Evolutionary conservation across 345 rosid genomes (phyloP).

Genomic region (Microthlaspi erraticum): DNA sequence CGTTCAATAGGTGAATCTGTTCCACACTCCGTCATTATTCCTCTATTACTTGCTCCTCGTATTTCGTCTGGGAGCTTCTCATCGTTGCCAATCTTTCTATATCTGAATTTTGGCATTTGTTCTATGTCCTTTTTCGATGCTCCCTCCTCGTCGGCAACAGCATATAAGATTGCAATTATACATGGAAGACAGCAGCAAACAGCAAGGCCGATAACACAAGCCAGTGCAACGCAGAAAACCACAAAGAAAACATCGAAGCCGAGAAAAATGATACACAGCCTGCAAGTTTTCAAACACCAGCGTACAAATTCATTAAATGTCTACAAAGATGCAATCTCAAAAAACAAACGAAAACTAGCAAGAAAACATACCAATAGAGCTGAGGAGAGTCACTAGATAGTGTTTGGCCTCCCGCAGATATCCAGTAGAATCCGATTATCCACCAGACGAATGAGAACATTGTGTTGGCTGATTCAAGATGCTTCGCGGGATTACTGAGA

Average conservation of each 20-base stretch:
- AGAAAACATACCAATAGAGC: slow-evolving; percentile 79
- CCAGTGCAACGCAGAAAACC: slow-evolving; percentile 90
- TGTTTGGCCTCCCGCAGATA: slow-evolving; percentile 82
- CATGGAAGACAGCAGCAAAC: slow-evolving; percentile 99
- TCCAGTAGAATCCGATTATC: slow-evolving; percentile 96
- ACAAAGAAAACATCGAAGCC: slow-evolving; percentile 98
- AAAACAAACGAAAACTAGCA: neutral
- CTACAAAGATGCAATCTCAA: neutral
- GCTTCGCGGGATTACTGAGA: slow-evolving; percentile 68
- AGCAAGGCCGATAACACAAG: slow-evolving; percentile 91
- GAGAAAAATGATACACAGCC: slow-evolving; percentile 91
- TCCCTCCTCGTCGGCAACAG: slow-evolving; percentile 97
- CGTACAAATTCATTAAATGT: neutral
- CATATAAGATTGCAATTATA: slow-evolving; percentile 92
- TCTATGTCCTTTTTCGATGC: slow-evolving; percentile 90
- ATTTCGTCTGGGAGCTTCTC: slow-evolving; percentile 54
- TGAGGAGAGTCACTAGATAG: slow-evolving; percentile 67
- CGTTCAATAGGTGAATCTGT: slow-evolving; percentile 77
- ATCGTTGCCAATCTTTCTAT: slow-evolving; percentile 45
- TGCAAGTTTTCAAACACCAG: slow-evolving; percentile 49
- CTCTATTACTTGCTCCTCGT: slow-evolving; percentile 57
- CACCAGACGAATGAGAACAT: slow-evolving; percentile 96
- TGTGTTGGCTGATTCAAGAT: slow-evolving; percentile 87
- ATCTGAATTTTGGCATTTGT: slow-evolving; percentile 78
- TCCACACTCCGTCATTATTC: slow-evolving; percentile 80